Percentiles rank a stretch among this genome's conserved stretches.
Conservation (phyloP, 768 basidiomycete genomes). For the Scleroderma bovista region DNA sequence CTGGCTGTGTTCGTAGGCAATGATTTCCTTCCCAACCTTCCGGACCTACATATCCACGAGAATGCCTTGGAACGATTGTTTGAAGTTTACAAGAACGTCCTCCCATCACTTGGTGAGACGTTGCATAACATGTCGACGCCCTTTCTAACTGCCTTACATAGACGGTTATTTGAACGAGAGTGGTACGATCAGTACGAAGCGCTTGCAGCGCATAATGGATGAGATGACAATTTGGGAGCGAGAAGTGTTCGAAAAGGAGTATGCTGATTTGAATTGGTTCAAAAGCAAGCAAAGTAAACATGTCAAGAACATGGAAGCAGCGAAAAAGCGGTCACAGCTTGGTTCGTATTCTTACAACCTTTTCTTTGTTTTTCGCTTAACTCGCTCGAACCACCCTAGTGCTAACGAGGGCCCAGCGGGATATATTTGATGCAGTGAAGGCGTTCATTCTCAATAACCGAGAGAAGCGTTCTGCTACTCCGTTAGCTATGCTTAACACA, state of each 20-base stretch:
- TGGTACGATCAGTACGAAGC: constrained; percentile 71
- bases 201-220: constrained; percentile 83
- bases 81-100: constrained; percentile 89
- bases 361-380: not conserved
- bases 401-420: constrained; percentile 67
- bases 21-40: constrained; percentile 94
- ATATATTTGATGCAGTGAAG: constrained; percentile 75
- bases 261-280: constrained; percentile 86
- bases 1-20: constrained; percentile 97
- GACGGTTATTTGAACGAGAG: constrained; percentile 93
- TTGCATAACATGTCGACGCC: not conserved
- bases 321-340: constrained; percentile 52
- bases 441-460: constrained; percentile 56
- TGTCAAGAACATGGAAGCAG: constrained; percentile 58
- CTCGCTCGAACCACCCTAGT: constrained; percentile 33
- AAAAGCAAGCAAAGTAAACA: constrained; percentile 88
- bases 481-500: constrained; percentile 67
- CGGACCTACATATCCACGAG: constrained; percentile 96
- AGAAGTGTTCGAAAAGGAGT: constrained; percentile 89
- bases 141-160: constrained; percentile 23
- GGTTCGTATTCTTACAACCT: constrained; percentile 39
- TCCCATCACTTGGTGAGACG: constrained; percentile 64
- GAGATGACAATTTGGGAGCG: constrained; percentile 86
- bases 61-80: constrained; percentile 92
- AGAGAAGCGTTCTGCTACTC: constrained; percentile 25